Evolutionary conservation across 139 green algal genomes (phyloP).

Genomic region (Gonium pectorale): DNA sequence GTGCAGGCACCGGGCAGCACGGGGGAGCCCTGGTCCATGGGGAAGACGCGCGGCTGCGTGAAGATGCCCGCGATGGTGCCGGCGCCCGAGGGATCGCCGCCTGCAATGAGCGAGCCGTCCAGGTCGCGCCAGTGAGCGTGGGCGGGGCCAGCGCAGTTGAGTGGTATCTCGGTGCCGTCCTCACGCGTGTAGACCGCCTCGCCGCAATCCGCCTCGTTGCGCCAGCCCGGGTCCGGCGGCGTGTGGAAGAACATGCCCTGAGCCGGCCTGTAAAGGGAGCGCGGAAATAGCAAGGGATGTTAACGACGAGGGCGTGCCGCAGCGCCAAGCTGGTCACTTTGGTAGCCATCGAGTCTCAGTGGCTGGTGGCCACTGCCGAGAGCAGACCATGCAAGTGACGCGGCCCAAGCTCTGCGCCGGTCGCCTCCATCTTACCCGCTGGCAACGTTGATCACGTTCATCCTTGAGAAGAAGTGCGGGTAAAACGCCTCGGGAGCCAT

Average conservation of each 20-base stretch:
- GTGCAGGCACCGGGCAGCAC: constrained; percentile 51
- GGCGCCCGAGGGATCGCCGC: background rate
- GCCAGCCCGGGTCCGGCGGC: constrained; percentile 46
- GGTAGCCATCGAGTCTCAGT: too few species aligned
- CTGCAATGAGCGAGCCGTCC: constrained; percentile 47
- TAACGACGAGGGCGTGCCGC: too few species aligned
- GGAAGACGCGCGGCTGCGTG: background rate
- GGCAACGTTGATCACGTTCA: constrained; percentile 53
- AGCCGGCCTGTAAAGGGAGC: too few species aligned
- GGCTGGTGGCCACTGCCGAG: too few species aligned
- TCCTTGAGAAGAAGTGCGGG: constrained; percentile 57
- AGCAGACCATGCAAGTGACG: too few species aligned
- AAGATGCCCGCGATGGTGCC: constrained; percentile 5
- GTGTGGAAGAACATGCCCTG: constrained; percentile 44
- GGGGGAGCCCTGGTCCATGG: constrained; percentile 54
- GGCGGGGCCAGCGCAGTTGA: constrained; percentile 67
- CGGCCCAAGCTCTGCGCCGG: too few species aligned
- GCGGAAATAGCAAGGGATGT: too few species aligned
- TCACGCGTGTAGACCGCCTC: background rate
- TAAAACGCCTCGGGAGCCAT: constrained; percentile 65
- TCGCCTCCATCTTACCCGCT: constrained; percentile 31
- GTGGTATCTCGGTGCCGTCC: constrained; percentile 37
- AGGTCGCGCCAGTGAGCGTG: constrained; percentile 60
- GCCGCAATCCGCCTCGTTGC: constrained; percentile 57
- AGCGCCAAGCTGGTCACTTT: too few species aligned